A percentile compares a stretch with the other conserved stretches of the same genome.
Evolutionary conservation across 495 filamentous ascomycete genomes (phyloP).

Genomic region (Hypoxylon fragiforme): DNA sequence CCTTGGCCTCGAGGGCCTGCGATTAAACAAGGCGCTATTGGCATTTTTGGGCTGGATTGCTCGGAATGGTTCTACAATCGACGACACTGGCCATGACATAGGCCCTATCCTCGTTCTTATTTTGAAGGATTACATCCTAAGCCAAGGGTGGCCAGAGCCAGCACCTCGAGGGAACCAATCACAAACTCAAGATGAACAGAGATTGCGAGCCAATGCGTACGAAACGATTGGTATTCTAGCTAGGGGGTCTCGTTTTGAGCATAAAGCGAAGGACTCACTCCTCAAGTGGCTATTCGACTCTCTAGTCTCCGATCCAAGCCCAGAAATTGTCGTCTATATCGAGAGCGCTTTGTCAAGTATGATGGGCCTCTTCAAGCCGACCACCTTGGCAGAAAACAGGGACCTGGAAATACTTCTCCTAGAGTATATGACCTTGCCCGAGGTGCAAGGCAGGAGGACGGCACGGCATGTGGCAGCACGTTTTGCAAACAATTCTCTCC

Average conservation of each 20-base stretch:
- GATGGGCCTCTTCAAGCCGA: slow-evolving; percentile 52
- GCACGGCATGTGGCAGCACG: slow-evolving; percentile 81
- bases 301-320: slow-evolving; percentile 76
- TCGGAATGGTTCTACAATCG: slow-evolving; percentile 62
- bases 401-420: slow-evolving; percentile 56
- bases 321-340: slow-evolving; percentile 78
- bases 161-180: slow-evolving; percentile 38
- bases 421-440: slow-evolving; percentile 59
- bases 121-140: slow-evolving; percentile 72
- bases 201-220: slow-evolving; percentile 74
- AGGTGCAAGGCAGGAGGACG: slow-evolving; percentile 50
- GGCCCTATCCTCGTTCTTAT: slow-evolving; percentile 71
- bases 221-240: slow-evolving; percentile 84
- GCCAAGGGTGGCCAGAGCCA: slow-evolving; percentile 80
- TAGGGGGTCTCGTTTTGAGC: slow-evolving; percentile 51
- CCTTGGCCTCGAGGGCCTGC: slow-evolving; percentile 68
- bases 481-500: slow-evolving; percentile 88
- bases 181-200: slow-evolving; percentile 61
- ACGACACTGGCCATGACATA: slow-evolving; percentile 59
- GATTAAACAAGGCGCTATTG: slow-evolving; percentile 82
- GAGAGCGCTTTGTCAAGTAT: slow-evolving; percentile 86
- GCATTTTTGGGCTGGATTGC: slow-evolving; percentile 87
- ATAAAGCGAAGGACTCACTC: slow-evolving; percentile 58
- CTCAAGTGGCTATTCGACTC: slow-evolving; percentile 80
- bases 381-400: slow-evolving; percentile 39